phyloP scores from a whole-genome alignment of 2,329 filamentous ascomycete species.

The Xylariaceae sp. region DNA sequence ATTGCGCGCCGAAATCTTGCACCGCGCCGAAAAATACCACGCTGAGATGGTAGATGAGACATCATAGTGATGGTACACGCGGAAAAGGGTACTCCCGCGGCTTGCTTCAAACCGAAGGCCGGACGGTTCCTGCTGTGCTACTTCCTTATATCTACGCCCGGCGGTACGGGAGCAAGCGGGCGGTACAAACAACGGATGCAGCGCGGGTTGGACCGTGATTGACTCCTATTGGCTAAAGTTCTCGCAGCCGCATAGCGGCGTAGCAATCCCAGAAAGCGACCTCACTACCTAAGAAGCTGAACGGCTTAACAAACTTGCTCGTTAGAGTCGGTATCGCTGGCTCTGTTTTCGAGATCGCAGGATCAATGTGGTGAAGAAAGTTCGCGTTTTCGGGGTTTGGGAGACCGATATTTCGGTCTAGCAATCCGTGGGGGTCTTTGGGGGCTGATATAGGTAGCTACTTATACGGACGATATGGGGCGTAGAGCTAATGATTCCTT shows the following conservation, averaged over 20 bases:
- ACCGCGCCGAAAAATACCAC: neutral
- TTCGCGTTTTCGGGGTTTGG: neutral
- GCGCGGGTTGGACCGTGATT: constrained; percentile 16
- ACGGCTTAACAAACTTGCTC: constrained; percentile 7
- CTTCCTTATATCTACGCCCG: constrained; percentile 10
- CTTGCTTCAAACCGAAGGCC: constrained; percentile 11
- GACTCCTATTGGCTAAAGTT: constrained; percentile 3
- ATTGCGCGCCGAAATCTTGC: neutral
- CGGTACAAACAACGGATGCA: constrained; percentile 8
- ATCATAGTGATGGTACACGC: constrained; percentile 5
- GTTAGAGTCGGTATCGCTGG: constrained; percentile 9
- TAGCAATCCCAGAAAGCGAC: constrained; percentile 21
- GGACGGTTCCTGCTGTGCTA: constrained; percentile 9
- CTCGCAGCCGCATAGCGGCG: constrained; percentile 15
- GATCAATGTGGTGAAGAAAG: constrained; percentile 17
- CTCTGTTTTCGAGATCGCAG: constrained; percentile 14
- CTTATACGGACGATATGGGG: neutral
- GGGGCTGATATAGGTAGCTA: neutral
- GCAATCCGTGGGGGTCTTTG: neutral
- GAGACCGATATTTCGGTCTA: neutral
- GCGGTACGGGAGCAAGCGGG: constrained; percentile 2
- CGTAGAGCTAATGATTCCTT: neutral
- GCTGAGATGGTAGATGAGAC: constrained; percentile 8
- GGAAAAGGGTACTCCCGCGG: constrained; percentile 12
- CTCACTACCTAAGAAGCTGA: constrained; percentile 8